Evolutionary conservation across 768 basidiomycete genomes (phyloP), one percentile per base, ranked within the genome.

Genomic region (Boletus pseudo-olivaceus): DNA sequence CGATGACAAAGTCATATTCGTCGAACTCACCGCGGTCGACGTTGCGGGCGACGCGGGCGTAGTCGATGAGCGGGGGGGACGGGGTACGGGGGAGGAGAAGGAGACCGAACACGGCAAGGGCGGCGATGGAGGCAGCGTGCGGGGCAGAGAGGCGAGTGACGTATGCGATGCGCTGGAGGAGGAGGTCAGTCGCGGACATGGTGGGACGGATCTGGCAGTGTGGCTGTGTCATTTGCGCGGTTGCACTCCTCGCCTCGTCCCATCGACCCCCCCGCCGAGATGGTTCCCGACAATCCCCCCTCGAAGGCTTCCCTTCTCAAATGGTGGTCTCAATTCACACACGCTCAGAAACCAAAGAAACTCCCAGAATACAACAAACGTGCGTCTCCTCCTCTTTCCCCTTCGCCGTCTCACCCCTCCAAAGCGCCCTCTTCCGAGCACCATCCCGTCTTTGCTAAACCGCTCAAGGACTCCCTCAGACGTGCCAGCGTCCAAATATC

Each of bases 401-500:
- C 42, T 47, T 54, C 48, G 37, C 48, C 30, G 42, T 5, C 52
- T 55, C 53, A 51, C 38, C 29, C 7, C 29, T 17, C 33, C 44
- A 43, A 40, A 65, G 66, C 52, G 15, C 32, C 72, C 66, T 65
- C 57, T 53, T 69, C 67, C 55, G 75, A 72, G 57, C 65, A 67
- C 59, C 75, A 75, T 67, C 73, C 79, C 7, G 93, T 98, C 30
- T 98, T 98, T 64, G 90, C 89, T 5, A 88, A 83, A 53, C 85
- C 93, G 2, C 82, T 98, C 64, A 81, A 81, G 62, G 90, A 95
- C 65, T 88, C 88, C 56, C 75, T 98, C 61, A 80, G 80, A 62
- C 88, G 88, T 69, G 96, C 96, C 15, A 88, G 83, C 62, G 96
- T 97, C 1, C 94, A 95, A 66, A 96, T 98, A 67, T 92, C 89